Conservation (phyloP, 148 eudicot genomes). For the Drosera capensis region DNA sequence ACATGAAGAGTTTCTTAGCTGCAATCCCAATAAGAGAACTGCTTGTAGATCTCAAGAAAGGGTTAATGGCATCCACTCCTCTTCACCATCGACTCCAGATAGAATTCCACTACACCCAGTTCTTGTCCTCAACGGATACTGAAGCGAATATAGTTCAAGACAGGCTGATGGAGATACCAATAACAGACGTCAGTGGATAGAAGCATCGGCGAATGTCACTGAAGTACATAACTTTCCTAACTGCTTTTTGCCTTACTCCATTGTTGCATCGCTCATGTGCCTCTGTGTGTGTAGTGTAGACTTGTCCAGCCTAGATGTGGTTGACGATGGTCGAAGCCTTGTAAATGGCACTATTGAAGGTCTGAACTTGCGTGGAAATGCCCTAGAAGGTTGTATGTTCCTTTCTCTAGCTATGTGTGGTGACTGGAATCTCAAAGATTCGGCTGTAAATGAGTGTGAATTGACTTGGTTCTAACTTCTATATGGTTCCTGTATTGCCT, state of each 20-base stretch:
- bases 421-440: too few relatives aligned
- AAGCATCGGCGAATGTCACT: not conserved
- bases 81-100: constrained; percentile 75
- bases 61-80: constrained; percentile 45
- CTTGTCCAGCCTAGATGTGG: too few relatives aligned
- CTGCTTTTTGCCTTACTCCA: not conserved
- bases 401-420: too few relatives aligned
- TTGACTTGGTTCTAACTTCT: too few relatives aligned
- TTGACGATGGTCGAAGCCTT: too few relatives aligned
- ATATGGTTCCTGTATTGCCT: too few relatives aligned
- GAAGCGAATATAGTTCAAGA: not conserved
- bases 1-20: constrained; percentile 79
- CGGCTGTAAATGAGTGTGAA: too few relatives aligned
- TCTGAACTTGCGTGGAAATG: too few relatives aligned
- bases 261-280: not conserved
- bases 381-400: too few relatives aligned
- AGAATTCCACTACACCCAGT: constrained; percentile 60
- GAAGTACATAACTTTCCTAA: not conserved
- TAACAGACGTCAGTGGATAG: not conserved
- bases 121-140: constrained; percentile 5
- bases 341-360: too few relatives aligned
- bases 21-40: constrained; percentile 80
- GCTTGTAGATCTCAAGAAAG: constrained; percentile 74
- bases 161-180: not conserved
- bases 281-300: not conserved